Base-by-base conservation (phyloP, 2,329 filamentous ascomycete species). In the Dothideomycetes sp. region DNA sequence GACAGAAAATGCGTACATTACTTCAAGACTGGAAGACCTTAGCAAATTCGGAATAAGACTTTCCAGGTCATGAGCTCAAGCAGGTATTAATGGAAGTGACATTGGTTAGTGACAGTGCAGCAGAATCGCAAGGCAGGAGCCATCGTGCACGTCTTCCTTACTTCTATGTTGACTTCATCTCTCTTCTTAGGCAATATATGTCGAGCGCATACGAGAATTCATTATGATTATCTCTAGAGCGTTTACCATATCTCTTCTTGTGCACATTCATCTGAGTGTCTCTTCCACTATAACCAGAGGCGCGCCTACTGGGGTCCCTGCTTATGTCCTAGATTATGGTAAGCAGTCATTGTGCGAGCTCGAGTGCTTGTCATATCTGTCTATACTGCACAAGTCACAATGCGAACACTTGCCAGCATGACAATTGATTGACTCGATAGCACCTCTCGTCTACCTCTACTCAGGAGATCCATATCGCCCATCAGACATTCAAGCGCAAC, bases 371-470 rank as follows among this genome's bases (percentile, higher is more conserved):
- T 14, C 3, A 24, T 27, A 12, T 27, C 22, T 27, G 7, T 27
- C 22, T 12, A 27, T 27, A 12, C 7, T 27, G 22, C 22, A 7
- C 12, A 7, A 7, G 22, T 27, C 22, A 7, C 22, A 27, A 7
- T n/a, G n/a, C 12, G 8, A 30, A n/a, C 27, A 30, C 10, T 30
- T n/a, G 27, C n/a, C 27, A 30, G 31, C 8, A 33, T 33, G 14
- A 33, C 12, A 9, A 8, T 14, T 33, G 8, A 33, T 33, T 14
- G 17, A 29, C 9, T 14, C 7, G 10, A 7, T 16, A 55, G 66
- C 66, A 10, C 66, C 67, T 1, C 46, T 69, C 8, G 59, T 68
- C 24, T 65, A 64, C 42, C 58, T 69, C 5, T 56, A 66, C 50
- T 58, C 60, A 5, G 43, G 48, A 17, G 66, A 70, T 11, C 47